Base-by-base conservation (phyloP, 352 stramenopile species). In the Pythium graminicola region DNA sequence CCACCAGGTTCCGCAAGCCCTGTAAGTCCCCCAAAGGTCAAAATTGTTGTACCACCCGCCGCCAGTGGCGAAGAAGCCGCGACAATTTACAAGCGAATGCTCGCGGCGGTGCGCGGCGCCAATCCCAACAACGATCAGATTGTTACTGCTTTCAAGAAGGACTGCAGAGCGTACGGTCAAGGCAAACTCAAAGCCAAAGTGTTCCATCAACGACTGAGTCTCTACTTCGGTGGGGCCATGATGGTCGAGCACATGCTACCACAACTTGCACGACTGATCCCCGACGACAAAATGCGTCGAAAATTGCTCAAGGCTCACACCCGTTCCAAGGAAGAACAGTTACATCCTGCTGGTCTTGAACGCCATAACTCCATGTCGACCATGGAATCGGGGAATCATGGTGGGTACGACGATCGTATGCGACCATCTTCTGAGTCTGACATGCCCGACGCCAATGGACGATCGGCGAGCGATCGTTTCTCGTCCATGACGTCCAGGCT, bases 201-300 rank as follows among this genome's bases (percentile, higher is more conserved):
- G 3, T 93, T 93, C 51, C 71, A 76, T 44, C 64, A 84, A 22
- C 68, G 74, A 10, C 60, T 93, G 5, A 39, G 46, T 8, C 67
- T 43, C 3, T 90, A 90, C 54, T 86, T 93, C 44, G 81, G 81
- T 28, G 74, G 75, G 20, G 69, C 69, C 3, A 65, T 86, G 17
- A 89, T 90, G 79, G 72, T 90, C 19, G 76, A 86, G 51, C 73
- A 86, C 55, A 87, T 89, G 77, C 68, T 93, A 35, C 75, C 76
- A 36, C 76, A 93, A 49, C 65, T 93, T 6, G 79, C 70, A 38
- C 69, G 79, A 42, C 71, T 92, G 17, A 89, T 92, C 32, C 78
- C 76, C 2, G 79, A 93, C 60, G 79, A 90, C 38, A 70, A 67
- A 40, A 84, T 87, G 68, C 72, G 82, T 32, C 81, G 73, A 57